Percentiles rank a stretch among this genome's conserved stretches.
phyloP scores from a whole-genome alignment of 2,329 filamentous ascomycete species.

The Onygena corvina region DNA sequence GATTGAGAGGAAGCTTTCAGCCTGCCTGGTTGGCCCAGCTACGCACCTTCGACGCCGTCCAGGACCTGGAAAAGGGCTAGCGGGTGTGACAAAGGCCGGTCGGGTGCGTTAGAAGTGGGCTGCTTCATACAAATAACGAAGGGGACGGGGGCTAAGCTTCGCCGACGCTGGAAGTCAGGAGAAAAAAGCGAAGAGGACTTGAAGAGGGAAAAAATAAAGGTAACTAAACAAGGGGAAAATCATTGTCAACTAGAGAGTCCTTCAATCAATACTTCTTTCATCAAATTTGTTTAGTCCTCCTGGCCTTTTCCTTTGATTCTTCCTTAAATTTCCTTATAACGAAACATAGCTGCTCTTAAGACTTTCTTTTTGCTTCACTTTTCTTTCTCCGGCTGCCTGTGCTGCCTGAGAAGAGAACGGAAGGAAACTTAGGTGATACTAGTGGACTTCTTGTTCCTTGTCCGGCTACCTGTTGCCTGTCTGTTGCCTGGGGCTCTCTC shows the following conservation, averaged over 20 bases:
- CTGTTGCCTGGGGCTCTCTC: neutral
- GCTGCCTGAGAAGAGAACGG: neutral
- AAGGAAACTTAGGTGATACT: neutral
- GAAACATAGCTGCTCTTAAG: neutral
- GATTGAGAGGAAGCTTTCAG: neutral
- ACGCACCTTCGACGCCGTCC: neutral
- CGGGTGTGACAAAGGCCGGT: slow-evolving; percentile 3
- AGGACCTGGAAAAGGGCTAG: neutral
- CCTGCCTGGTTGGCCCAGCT: neutral
- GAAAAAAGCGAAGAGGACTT: neutral
- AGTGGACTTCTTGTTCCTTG: neutral
- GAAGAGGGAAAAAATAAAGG: slow-evolving; percentile 6
- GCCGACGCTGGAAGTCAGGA: neutral
- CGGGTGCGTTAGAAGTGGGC: neutral
- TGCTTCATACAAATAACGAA: neutral
- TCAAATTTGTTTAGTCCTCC: neutral
- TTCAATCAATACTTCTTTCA: neutral
- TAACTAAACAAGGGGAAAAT: slow-evolving; percentile 7
- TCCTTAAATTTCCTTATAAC: too few species aligned
- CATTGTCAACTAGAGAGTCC: neutral
- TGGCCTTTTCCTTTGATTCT: too few species aligned
- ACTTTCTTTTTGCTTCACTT: neutral
- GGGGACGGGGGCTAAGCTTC: too few species aligned
- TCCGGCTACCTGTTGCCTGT: neutral
- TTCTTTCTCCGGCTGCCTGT: neutral